Base-by-base conservation (phyloP, 164 flowering plant genomes). In the Chimonanthus praecox region DNA sequence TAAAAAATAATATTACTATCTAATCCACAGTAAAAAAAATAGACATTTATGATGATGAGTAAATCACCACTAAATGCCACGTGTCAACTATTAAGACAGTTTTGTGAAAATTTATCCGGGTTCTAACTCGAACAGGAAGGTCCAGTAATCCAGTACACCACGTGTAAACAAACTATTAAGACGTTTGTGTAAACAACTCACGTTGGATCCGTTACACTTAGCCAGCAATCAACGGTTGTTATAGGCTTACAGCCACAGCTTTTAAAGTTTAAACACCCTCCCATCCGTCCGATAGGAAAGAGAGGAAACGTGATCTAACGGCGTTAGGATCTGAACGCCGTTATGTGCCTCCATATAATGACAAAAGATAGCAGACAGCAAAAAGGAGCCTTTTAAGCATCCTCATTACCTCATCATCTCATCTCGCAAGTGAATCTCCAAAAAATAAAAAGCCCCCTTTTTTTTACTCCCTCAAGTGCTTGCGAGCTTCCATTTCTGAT, bases 341-440 rank as follows among this genome's bases (percentile, higher is more conserved):
- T 66, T 66, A 63, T 66, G 11, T 45, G 5, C 45, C 47, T 66
- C 68, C n/a, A 6, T 43, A 43, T n/a, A 47, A 69, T 11, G 71
- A 69, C 71, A 69, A 69, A 51, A 50, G 15, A 49, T 2, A 48
- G 67, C 54, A 33, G 73, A 48, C 46, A 71, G 5, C 2, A 65
- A 16, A 44, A 71, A 49, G 47, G 46, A 3, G 4, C 21, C 44
- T 62, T 71, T 71, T 62, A 10, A n/a, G 73, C 73, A 62, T 71
- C 54, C n/a, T 15, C 58, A 33, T 33, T 33, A 33, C 20, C 16
- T 71, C 54, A 9, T 43, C 47, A n/a, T 66, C 67, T 69, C 46
- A 69, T 49, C 61, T 8, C 50, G 46, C 7, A 15, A 69, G 8
- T 4, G 11, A 47, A 67, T 33, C 43, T 33, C 33, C 33, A 47